These are phyloP conservation scores for Fomes fomentarius DNA, from an alignment of 1,284 basidiomycete species.

Conservation along the genomic window DNA sequence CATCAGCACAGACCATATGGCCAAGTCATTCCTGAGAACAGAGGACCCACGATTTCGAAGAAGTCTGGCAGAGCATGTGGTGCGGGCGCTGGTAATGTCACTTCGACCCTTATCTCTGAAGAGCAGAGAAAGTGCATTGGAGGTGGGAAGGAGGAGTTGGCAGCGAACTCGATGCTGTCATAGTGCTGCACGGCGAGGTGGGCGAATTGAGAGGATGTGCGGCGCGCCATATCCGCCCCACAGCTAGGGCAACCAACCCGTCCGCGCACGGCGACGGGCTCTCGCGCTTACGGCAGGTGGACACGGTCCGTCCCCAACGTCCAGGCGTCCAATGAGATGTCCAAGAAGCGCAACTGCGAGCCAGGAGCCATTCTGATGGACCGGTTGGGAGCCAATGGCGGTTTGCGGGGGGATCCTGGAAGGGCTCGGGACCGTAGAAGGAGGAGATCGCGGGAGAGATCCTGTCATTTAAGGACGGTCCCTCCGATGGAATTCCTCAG, in stretches of 20 bases:
- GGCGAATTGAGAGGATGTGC: background rate
- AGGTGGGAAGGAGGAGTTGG: background rate
- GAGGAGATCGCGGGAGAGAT: conserved; percentile 15
- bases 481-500: background rate
- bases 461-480: conserved; percentile 12
- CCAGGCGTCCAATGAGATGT: conserved; percentile 6
- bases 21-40: conserved; percentile 23
- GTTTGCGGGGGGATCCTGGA: conserved; percentile 1
- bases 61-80: conserved; percentile 24
- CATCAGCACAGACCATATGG: conserved; percentile 23
- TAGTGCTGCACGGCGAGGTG: background rate
- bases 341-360: background rate
- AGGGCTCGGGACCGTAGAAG: conserved; percentile 11
- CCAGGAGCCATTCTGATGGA: conserved; percentile 6
- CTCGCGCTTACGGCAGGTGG: conserved; percentile 15
- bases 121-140: background rate
- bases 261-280: background rate
- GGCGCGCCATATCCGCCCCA: background rate
- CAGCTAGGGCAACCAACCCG: background rate
- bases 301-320: conserved; percentile 3
- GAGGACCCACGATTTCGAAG: conserved; percentile 20
- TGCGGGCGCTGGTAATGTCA: conserved; percentile 18
- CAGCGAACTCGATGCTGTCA: background rate
- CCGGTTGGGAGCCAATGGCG: background rate
- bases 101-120: conserved; percentile 17